These are phyloP conservation scores for Medicago ruthenica DNA, from an alignment of 306 rosid species.

Conservation along the genomic window DNA sequence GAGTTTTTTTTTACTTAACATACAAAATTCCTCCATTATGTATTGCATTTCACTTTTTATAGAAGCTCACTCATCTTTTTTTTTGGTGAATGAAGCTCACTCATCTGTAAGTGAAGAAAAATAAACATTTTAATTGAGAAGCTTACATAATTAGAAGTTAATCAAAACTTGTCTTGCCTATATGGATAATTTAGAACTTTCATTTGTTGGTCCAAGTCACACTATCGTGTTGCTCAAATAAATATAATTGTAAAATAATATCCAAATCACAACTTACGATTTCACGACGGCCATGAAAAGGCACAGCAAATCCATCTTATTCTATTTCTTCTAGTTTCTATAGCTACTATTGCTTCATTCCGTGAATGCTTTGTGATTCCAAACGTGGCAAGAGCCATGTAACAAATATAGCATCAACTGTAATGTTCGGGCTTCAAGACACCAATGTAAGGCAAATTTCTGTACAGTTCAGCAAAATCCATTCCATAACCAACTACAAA, in stretches of 20 bases:
- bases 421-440: conserved; percentile 81
- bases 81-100: no score
- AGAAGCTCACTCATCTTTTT: no score
- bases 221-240: background rate
- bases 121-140: no score
- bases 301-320: background rate
- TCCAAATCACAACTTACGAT: conserved; percentile 26
- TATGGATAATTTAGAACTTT: background rate
- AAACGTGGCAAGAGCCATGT: background rate
- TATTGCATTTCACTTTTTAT: no score
- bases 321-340: conserved; percentile 12
- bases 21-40: no score
- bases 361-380: background rate
- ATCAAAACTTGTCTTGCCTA: background rate
- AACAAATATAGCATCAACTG: conserved; percentile 36
- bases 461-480: conserved; percentile 80
- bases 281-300: background rate
- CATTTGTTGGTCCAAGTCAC: background rate
- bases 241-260: conserved; percentile 6
- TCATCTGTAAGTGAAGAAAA: no score
- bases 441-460: conserved; percentile 90
- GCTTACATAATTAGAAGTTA: no score
- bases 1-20: no score
- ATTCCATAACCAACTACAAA: conserved; percentile 95
- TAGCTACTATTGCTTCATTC: background rate